Percentiles rank a stretch among this genome's conserved stretches.
Conservation (phyloP, 2,329 filamentous ascomycete genomes). For the Ceratocystis smalleyi region DNA sequence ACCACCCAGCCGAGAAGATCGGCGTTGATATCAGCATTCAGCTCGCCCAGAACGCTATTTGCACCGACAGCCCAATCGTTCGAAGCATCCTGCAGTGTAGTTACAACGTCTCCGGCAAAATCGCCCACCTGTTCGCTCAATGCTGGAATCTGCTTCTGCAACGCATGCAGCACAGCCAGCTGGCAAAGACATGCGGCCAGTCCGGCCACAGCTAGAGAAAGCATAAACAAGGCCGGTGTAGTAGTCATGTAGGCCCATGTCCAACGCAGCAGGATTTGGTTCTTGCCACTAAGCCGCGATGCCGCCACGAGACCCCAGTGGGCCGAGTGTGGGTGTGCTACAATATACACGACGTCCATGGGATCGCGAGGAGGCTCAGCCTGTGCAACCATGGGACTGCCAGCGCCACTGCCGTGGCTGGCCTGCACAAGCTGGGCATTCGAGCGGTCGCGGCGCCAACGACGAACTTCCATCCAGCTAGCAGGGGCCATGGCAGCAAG, state of each 20-base stretch:
- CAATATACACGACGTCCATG: slow-evolving; percentile 79
- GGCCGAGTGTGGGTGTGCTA: slow-evolving; percentile 64
- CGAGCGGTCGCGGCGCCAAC: slow-evolving; percentile 58
- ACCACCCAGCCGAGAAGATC: slow-evolving; percentile 79
- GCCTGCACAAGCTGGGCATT: slow-evolving; percentile 48
- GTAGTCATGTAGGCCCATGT: slow-evolving; percentile 77
- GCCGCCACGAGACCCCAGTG: slow-evolving; percentile 55
- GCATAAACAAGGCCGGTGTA: slow-evolving; percentile 66
- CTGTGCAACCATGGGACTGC: background rate
- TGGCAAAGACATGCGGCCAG: slow-evolving; percentile 73
- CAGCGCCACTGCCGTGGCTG: background rate
- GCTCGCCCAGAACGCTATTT: slow-evolving; percentile 53
- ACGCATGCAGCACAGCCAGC: slow-evolving; percentile 54
- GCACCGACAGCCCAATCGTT: slow-evolving; percentile 60
- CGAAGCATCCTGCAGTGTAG: slow-evolving; percentile 57
- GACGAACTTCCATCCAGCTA: slow-evolving; percentile 62
- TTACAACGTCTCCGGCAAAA: slow-evolving; percentile 65
- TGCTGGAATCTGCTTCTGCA: slow-evolving; percentile 61
- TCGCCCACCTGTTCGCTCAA: slow-evolving; percentile 59
- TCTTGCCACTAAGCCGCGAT: slow-evolving; percentile 42
- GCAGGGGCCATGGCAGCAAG: slow-evolving; percentile 61
- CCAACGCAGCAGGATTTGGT: slow-evolving; percentile 66
- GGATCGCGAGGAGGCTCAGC: slow-evolving; percentile 39
- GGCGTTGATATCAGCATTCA: slow-evolving; percentile 66
- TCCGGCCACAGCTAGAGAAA: slow-evolving; percentile 68